Conservation (phyloP, 1,139 yeast genomes). For the Kazachstania sp. region DNA sequence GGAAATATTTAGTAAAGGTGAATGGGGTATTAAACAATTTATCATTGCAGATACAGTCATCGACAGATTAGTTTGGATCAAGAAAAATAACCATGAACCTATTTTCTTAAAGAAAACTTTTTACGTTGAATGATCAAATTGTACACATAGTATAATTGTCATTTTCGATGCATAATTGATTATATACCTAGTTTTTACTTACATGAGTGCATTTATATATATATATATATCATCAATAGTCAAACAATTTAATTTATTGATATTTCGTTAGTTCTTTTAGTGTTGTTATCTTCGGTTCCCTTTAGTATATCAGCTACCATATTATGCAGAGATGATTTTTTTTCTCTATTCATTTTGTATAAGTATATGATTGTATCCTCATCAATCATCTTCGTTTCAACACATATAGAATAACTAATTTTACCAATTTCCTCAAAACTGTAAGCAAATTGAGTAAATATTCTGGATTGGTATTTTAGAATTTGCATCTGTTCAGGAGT, state of each 20-base stretch:
- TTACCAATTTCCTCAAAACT: constrained; percentile 11
- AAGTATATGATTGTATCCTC: constrained; percentile 16
- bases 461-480: constrained; percentile 10
- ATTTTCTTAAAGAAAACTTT: constrained; percentile 38
- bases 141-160: not conserved
- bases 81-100: constrained; percentile 54
- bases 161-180: not conserved
- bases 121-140: not conserved
- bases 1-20: constrained; percentile 50
- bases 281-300: not conserved
- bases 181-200: not conserved
- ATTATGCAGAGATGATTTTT: constrained; percentile 1
- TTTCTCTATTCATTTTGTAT: constrained; percentile 11
- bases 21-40: constrained; percentile 55
- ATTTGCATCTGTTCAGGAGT: constrained; percentile 8
- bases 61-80: constrained; percentile 49
- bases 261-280: not conserved
- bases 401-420: constrained; percentile 11
- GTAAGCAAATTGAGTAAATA: constrained; percentile 13
- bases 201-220: not conserved
- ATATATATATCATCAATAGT: not conserved
- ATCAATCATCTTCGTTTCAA: constrained; percentile 16
- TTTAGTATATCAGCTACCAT: constrained; percentile 8
- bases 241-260: not conserved
- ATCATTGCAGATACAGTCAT: constrained; percentile 52